Evolutionary conservation across 805 yeast genomes (phyloP), one percentile per base, ranked within the genome.

Genomic region (Scheffersomyces stipitis): DNA sequence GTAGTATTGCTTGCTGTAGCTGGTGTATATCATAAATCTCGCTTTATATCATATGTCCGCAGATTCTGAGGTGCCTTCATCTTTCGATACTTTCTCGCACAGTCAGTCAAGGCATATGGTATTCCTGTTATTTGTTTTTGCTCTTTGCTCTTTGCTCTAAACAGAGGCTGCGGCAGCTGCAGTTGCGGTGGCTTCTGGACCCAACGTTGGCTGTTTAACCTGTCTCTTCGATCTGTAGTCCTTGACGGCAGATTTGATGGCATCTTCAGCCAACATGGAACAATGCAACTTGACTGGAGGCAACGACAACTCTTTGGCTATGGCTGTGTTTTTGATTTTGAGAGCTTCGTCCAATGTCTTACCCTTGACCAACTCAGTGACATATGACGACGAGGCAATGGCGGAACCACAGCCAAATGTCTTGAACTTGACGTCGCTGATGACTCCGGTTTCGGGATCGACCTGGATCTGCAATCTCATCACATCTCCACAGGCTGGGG

Each of bases 371-470:
- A 93, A 75, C 58, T 90, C 97, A 3, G 99, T 93, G 56, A 93
- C 93, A 61, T 85, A 93, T 1, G 96, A 86, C 7, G 95, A 85
- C 2, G 96, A 86, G 1, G 99, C 99, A 60, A 93, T 93, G 35
- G 99, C 99, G 2, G 93, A 81, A 30, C 99, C 99, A 62, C 99
- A 93, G n/a, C 99, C 99, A 69, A 93, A 93, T 3, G 99, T 93
- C 77, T 93, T 93, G 69, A 93, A 93, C 64, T 89, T 91, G 45
- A 91, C 99, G 61, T 93, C 96, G 62, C 86, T 81, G 51, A 93
- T 93, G 36, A 86, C 74, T 1, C 99, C 99, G 16, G 95, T 80
- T 39, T 76, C 81, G 54, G 90, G 97, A 47, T 83, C 83, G 7
- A 93, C 99, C 60, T 90, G 80, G 56, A 93, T 93, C 64, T 93